A percentile compares a stretch with the other conserved stretches of the same genome.
Evolutionary conservation across 139 green algal species (phyloP).

Genomic region (Tetraselmis striata): DNA sequence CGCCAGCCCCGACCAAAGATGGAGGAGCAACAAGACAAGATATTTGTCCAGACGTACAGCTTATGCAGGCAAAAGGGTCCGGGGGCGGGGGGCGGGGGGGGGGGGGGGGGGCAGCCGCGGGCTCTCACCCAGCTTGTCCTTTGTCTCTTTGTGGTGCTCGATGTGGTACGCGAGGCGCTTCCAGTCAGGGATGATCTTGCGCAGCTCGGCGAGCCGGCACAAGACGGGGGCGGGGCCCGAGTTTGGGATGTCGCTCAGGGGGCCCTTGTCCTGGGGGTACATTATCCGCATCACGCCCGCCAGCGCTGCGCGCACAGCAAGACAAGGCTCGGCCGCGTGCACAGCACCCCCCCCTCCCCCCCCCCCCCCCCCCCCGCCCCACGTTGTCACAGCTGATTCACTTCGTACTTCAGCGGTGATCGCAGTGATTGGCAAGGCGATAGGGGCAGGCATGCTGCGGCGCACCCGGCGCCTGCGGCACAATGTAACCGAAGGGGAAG

Average conservation of each 20-base stretch:
- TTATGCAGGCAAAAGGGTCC: too few relatives aligned
- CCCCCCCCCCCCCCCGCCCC: too few relatives aligned
- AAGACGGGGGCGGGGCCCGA: conserved; percentile 37
- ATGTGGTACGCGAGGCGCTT: conserved; percentile 66
- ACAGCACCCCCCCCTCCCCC: too few relatives aligned
- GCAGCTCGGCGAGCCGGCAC: background rate
- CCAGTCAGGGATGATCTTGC: conserved; percentile 62
- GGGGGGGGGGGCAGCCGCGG: too few relatives aligned
- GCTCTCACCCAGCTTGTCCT: conserved; percentile 56
- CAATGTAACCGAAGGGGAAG: conserved; percentile 75
- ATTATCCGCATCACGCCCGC: conserved; percentile 38
- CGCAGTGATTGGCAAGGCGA: conserved; percentile 7
- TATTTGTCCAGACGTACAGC: conserved; percentile 7
- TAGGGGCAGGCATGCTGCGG: background rate
- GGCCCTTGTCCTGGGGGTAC: conserved; percentile 27
- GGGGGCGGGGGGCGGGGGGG: too few relatives aligned
- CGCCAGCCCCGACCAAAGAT: background rate
- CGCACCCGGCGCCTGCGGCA: conserved; percentile 28
- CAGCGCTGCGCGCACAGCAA: too few relatives aligned
- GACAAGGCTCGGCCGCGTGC: too few relatives aligned
- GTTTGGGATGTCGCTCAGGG: conserved; percentile 30
- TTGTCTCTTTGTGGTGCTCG: conserved; percentile 50
- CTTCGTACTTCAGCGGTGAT: too few relatives aligned
- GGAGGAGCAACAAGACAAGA: background rate
- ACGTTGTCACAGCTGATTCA: too few relatives aligned